Base-by-base conservation (phyloP, 352 stramenopile genomes). In the Phytophthora brassicae region DNA sequence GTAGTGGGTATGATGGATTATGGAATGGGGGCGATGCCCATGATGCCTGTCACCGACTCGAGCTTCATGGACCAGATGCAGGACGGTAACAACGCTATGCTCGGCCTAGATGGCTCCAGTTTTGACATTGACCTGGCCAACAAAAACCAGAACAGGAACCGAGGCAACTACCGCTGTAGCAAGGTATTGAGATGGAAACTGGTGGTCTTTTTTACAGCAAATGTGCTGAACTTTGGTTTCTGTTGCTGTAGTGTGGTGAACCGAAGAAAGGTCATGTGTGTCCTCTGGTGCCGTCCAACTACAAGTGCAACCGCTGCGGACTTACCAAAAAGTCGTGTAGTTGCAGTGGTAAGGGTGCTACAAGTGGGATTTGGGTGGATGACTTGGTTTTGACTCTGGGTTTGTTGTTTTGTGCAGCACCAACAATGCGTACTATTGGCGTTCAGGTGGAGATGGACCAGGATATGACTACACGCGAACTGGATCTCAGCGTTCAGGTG, bases 221-320 rank as follows among this genome's bases (percentile, higher is more conserved):
- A 29, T 14, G 29, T 24, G 13, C 20, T 41, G 26, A 26, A n/a
- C n/a, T 23, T 38, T n/a, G 12, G n/a, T 6, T 41, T 4, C 50
- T 14, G 11, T 56, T 55, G 9, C n/a, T 14, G 5, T 14, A 91
- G 79, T 94, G 86, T 66, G 86, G 86, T 23, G 86, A 93, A 56
- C 86, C 86, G 3, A 94, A 94, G 74, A 94, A 92, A 57, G 86
- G 86, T 8, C 86, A 94, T 49, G 86, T 94, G 48, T 94, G 86
- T 67, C 84, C 86, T 6, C 71, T 92, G 19, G 82, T 92, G 46
- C 84, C 84, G 14, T 79, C 83, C 3, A 92, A 92, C 56, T 94
- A 86, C 60, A 94, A 94, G 58, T 94, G 85, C 56, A 74, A 66
- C 35, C 79, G 85, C 31, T 94, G 86, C 23, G 84, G 86, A 6